Evolutionary conservation across 768 basidiomycete genomes (phyloP).

Genomic region (Arthromyces matolae): DNA sequence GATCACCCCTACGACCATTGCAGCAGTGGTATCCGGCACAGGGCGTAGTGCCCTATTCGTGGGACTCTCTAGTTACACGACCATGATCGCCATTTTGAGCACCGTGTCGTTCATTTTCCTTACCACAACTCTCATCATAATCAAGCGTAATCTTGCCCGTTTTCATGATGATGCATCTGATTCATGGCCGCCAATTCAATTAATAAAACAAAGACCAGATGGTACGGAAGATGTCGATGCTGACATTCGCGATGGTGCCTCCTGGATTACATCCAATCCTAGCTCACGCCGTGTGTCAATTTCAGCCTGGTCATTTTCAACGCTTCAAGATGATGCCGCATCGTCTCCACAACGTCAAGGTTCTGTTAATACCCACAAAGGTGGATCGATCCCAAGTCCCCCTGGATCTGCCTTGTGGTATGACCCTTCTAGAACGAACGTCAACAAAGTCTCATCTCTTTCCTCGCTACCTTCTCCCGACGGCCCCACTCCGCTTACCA

Average conservation of each 20-base stretch:
- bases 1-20: slow-evolving; percentile 53
- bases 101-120: slow-evolving; percentile 55
- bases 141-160: slow-evolving; percentile 61
- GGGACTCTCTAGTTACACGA: slow-evolving; percentile 58
- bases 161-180: slow-evolving; percentile 48
- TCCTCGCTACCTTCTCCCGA: slow-evolving; percentile 66
- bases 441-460: slow-evolving; percentile 57
- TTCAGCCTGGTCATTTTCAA: slow-evolving; percentile 73
- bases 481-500: slow-evolving; percentile 42
- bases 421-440: slow-evolving; percentile 40
- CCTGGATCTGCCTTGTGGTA: slow-evolving; percentile 67
- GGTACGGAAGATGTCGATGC: slow-evolving; percentile 70
- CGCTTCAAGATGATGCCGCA: slow-evolving; percentile 46
- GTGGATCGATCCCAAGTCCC: slow-evolving; percentile 40
- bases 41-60: slow-evolving; percentile 53
- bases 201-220: slow-evolving; percentile 50
- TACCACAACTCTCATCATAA: slow-evolving; percentile 57
- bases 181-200: slow-evolving; percentile 57
- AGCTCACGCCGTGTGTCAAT: slow-evolving; percentile 54
- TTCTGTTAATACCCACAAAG: slow-evolving; percentile 30
- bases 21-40: slow-evolving; percentile 53
- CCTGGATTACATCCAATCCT: slow-evolving; percentile 75
- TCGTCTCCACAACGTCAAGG: slow-evolving; percentile 34
- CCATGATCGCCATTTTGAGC: slow-evolving; percentile 47
- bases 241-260: slow-evolving; percentile 69